phyloP scores from a whole-genome alignment of 1,284 basidiomycete species.

The Porphyrellus sp. region DNA sequence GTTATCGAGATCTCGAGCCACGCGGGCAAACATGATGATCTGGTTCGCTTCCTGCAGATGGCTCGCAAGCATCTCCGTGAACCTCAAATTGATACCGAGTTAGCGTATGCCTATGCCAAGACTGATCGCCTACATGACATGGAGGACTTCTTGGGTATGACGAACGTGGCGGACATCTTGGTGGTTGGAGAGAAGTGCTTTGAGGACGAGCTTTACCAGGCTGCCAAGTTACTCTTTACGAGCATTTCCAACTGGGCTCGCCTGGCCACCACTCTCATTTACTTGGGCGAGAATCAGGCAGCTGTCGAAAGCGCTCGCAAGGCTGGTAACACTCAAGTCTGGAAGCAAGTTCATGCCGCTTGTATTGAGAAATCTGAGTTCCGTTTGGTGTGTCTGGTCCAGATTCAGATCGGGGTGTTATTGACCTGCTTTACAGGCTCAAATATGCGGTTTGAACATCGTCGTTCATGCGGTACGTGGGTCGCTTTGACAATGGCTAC shows the following conservation, averaged over 20 bases:
- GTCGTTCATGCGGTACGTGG: slow-evolving; percentile 80
- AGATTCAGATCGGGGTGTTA: not conserved
- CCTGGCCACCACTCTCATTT: slow-evolving; percentile 96
- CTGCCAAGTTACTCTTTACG: slow-evolving; percentile 91
- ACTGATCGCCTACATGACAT: slow-evolving; percentile 97
- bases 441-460: slow-evolving; percentile 97
- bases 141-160: slow-evolving; percentile 99
- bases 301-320: slow-evolving; percentile 99
- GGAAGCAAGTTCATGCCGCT: slow-evolving; percentile 99
- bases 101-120: slow-evolving; percentile 96
- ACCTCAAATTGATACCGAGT: slow-evolving; percentile 96
- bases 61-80: slow-evolving; percentile 97
- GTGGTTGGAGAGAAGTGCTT: slow-evolving; percentile 99
- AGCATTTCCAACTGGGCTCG: slow-evolving; percentile 99
- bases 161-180: slow-evolving; percentile 96
- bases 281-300: slow-evolving; percentile 96
- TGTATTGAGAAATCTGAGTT: slow-evolving; percentile 98
- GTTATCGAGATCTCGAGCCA: slow-evolving; percentile 96
- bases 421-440: slow-evolving; percentile 52
- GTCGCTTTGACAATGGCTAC: not conserved
- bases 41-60: slow-evolving; percentile 98
- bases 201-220: slow-evolving; percentile 97
- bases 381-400: slow-evolving; percentile 58
- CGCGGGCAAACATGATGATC: slow-evolving; percentile 97
- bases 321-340: slow-evolving; percentile 99